Conservation (phyloP, 306 rosid species). For the Benincasa hispida region DNA sequence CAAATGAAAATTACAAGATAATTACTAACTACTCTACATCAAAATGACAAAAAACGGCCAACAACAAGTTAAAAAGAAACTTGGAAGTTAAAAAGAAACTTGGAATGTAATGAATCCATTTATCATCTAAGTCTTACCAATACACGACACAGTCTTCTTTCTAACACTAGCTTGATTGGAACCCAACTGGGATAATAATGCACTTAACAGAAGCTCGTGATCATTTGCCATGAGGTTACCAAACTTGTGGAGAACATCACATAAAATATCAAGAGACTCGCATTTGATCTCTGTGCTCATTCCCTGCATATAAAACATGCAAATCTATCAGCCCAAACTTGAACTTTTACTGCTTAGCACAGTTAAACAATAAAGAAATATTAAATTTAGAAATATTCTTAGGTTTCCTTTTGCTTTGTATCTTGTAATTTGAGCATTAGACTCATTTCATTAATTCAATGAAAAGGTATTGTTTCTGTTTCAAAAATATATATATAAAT, state of each 20-base stretch:
- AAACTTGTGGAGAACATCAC: conserved; percentile 85
- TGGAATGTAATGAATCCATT: neutral
- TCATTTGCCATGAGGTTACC: conserved; percentile 72
- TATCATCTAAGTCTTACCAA: conserved; percentile 35
- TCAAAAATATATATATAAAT: too few species aligned
- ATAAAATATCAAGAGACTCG: conserved; percentile 79
- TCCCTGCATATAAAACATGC: conserved; percentile 30
- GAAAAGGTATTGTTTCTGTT: too few species aligned
- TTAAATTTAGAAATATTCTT: neutral
- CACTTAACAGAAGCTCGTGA: conserved; percentile 58
- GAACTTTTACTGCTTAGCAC: neutral
- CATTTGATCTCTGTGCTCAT: conserved; percentile 76
- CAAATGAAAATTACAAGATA: too few species aligned
- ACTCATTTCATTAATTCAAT: too few species aligned
- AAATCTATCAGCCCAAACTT: conserved; percentile 9
- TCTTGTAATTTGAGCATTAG: too few species aligned
- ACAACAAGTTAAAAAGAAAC: neutral
- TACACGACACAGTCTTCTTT: conserved; percentile 81
- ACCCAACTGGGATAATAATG: conserved; percentile 72
- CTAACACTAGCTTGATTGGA: conserved; percentile 88
- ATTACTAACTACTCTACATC: neutral
- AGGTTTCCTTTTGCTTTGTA: too few species aligned
- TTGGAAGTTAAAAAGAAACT: neutral
- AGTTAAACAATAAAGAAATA: neutral
- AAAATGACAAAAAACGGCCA: neutral